phyloP scores from a whole-genome alignment of 805 yeast genomes.

The Metschnikowia koreensis region DNA sequence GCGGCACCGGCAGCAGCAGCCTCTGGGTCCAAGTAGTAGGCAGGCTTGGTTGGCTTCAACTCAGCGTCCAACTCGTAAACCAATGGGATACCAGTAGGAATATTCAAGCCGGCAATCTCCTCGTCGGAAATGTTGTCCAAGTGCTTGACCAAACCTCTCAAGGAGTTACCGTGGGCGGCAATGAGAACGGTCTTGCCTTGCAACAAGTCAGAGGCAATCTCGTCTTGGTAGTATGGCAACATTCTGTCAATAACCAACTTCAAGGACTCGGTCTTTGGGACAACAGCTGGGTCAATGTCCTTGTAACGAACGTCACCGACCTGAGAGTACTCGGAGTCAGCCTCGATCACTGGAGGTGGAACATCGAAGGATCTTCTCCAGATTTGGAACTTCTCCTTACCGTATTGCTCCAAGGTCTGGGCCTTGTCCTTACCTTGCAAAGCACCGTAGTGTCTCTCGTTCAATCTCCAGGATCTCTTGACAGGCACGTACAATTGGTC shows the following conservation, averaged over 20 bases:
- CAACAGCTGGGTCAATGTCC: slow-evolving; percentile 77
- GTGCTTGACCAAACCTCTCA: slow-evolving; percentile 94
- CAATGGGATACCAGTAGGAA: slow-evolving; percentile 98
- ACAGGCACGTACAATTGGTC: slow-evolving; percentile 91
- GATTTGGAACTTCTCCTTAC: slow-evolving; percentile 89
- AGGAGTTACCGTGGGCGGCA: slow-evolving; percentile 98
- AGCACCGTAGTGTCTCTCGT: slow-evolving; percentile 99
- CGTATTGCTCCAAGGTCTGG: slow-evolving; percentile 80
- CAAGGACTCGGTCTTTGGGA: slow-evolving; percentile 94
- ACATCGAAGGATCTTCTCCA: slow-evolving; percentile 98
- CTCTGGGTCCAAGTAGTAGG: slow-evolving; percentile 97
- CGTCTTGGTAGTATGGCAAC: slow-evolving; percentile 96
- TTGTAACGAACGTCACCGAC: slow-evolving; percentile 80
- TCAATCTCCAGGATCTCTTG: slow-evolving; percentile 94
- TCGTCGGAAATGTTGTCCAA: slow-evolving; percentile 90
- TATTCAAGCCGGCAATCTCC: slow-evolving; percentile 91
- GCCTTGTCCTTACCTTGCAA: slow-evolving; percentile 99
- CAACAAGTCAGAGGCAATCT: slow-evolving; percentile 78
- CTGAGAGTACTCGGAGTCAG: slow-evolving; percentile 79
- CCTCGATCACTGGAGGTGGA: slow-evolving; percentile 89
- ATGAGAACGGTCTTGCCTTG: slow-evolving; percentile 86
- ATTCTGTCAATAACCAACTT: slow-evolving; percentile 93
- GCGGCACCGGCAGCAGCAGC: slow-evolving; percentile 99
- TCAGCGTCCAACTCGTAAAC: slow-evolving; percentile 89
- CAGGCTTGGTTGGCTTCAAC: slow-evolving; percentile 86